Conservation (phyloP, 208 protist genomes). For the Phytomonas sp. region DNA sequence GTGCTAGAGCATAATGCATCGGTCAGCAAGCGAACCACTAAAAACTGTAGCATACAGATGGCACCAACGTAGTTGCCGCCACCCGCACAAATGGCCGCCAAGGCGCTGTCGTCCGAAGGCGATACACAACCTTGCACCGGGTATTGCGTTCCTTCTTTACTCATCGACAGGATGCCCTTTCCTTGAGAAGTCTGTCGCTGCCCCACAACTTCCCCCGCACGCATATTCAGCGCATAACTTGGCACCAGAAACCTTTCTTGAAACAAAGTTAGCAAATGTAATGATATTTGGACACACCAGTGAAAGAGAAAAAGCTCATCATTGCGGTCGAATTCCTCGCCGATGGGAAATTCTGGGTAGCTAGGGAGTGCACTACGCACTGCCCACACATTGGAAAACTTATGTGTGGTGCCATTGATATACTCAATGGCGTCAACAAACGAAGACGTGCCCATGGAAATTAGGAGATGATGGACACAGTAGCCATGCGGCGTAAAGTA, state of each 20-base stretch:
- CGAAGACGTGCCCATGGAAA: not conserved
- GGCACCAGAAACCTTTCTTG: slow-evolving; percentile 71
- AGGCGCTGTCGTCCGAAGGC: slow-evolving; percentile 54
- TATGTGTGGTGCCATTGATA: slow-evolving; percentile 1
- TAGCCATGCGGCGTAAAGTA: slow-evolving; percentile 23
- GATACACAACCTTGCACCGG: slow-evolving; percentile 46
- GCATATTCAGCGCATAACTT: slow-evolving; percentile 56
- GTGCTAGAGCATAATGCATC: slow-evolving; percentile 55
- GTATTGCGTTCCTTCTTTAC: slow-evolving; percentile 12
- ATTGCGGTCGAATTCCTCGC: slow-evolving; percentile 33
- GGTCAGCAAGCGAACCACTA: slow-evolving; percentile 60
- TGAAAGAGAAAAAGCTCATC: slow-evolving; percentile 81
- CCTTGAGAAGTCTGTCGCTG: not conserved
- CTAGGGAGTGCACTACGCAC: slow-evolving; percentile 24
- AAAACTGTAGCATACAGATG: slow-evolving; percentile 63
- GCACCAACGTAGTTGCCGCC: slow-evolving; percentile 73
- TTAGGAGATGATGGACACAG: slow-evolving; percentile 14
- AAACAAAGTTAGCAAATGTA: slow-evolving; percentile 67
- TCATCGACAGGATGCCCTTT: slow-evolving; percentile 8
- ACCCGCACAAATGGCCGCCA: slow-evolving; percentile 43
- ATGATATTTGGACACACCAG: slow-evolving; percentile 67
- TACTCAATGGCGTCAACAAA: slow-evolving; percentile 17
- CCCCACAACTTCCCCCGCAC: slow-evolving; percentile 7
- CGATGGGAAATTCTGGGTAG: slow-evolving; percentile 47
- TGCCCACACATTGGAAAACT: slow-evolving; percentile 15